phyloP scores from a whole-genome alignment of 192 early-diverging fungal genomes.

The Podila epigama region DNA sequence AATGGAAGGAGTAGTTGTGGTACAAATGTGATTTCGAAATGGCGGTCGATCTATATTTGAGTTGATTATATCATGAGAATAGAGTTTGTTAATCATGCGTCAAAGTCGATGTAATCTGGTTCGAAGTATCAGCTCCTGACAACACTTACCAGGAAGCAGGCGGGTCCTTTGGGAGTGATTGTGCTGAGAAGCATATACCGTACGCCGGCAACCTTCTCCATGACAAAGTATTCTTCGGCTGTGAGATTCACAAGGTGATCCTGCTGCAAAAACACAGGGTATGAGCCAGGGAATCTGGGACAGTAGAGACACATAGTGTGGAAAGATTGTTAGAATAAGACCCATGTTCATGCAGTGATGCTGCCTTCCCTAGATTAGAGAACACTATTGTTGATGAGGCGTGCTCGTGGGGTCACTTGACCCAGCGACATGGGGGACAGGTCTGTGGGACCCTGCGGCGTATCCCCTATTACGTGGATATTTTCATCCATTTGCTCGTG shows the following conservation, averaged over 20 bases:
- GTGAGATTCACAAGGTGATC: conserved; percentile 56
- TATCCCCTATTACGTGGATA: too few species aligned
- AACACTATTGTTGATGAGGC: too few species aligned
- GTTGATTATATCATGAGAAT: not conserved
- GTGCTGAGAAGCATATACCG: conserved; percentile 59
- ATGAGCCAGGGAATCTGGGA: conserved; percentile 69
- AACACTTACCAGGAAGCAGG: conserved; percentile 65
- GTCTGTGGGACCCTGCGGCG: too few species aligned
- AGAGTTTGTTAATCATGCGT: not conserved
- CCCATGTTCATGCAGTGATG: too few species aligned
- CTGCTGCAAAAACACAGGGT: conserved; percentile 61
- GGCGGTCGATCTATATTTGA: conserved; percentile 67
- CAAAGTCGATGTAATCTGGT: not conserved
- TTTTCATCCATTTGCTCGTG: too few species aligned
- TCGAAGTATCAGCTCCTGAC: not conserved
- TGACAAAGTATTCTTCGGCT: conserved; percentile 69
- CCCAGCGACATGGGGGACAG: too few species aligned
- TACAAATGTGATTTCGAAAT: conserved; percentile 70
- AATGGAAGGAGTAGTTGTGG: conserved; percentile 64
- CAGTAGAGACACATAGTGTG: not conserved
- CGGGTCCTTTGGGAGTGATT: conserved; percentile 60
- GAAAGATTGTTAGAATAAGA: not conserved
- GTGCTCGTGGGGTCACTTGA: too few species aligned
- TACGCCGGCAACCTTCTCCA: conserved; percentile 60
- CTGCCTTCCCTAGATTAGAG: too few species aligned